Percentiles rank a stretch among this genome's conserved stretches.
Evolutionary conservation across 495 filamentous ascomycete genomes (phyloP).

Genomic region (Cairneyella variabilis): DNA sequence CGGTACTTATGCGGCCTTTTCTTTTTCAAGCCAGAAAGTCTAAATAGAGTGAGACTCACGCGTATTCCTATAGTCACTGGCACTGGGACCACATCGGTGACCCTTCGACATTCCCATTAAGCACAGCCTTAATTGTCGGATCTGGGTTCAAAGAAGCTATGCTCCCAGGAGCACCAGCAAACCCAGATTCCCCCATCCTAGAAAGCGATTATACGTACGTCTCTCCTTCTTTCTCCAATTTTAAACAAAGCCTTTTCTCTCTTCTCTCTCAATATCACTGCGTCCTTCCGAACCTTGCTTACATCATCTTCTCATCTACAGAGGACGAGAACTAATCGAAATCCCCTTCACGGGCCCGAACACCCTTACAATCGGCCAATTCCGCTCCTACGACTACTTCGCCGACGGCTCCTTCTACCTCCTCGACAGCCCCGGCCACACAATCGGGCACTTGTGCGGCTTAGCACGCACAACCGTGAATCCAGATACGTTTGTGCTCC

Average conservation of each 20-base stretch:
- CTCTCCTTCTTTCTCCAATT: neutral
- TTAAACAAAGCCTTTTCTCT: neutral
- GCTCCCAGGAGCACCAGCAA: constrained; percentile 41
- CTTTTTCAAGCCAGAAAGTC: no score
- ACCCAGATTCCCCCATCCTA: constrained; percentile 31
- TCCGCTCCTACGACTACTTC: constrained; percentile 50
- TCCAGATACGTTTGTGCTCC: constrained; percentile 41
- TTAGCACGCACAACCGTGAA: constrained; percentile 43
- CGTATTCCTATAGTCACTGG: constrained; percentile 1
- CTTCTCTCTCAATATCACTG: neutral
- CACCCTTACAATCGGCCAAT: constrained; percentile 34
- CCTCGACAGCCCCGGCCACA: constrained; percentile 44
- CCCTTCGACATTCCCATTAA: constrained; percentile 40
- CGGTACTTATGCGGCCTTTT: no score
- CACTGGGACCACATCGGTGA: constrained; percentile 37
- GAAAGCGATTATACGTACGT: constrained; percentile 31
- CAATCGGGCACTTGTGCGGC: constrained; percentile 43
- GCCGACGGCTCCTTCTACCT: constrained; percentile 52
- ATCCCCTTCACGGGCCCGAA: constrained; percentile 26
- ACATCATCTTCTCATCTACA: neutral
- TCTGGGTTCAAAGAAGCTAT: constrained; percentile 44
- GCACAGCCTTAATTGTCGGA: constrained; percentile 46
- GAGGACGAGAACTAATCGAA: constrained; percentile 33
- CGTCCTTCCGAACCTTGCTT: no score
- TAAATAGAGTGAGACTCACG: no score